Evolutionary conservation across 495 filamentous ascomycete genomes (phyloP).

Genomic region (Penicillium dipodomyicola): DNA sequence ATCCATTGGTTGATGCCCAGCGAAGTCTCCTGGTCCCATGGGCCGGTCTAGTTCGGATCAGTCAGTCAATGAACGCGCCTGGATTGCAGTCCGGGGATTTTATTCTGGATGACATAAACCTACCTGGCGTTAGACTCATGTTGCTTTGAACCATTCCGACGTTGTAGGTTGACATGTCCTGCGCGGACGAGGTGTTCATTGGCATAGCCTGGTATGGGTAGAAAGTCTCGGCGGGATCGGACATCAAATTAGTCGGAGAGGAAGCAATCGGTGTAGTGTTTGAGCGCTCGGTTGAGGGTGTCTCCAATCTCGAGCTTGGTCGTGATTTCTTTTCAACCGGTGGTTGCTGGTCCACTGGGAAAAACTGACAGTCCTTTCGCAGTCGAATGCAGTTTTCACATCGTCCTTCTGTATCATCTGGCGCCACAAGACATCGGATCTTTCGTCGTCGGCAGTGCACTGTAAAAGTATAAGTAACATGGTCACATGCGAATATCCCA

Average conservation of each 20-base stretch:
- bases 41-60: slow-evolving; percentile 23
- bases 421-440: slow-evolving; percentile 83
- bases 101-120: slow-evolving; percentile 9
- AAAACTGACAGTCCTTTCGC: slow-evolving; percentile 95
- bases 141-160: slow-evolving; percentile 31
- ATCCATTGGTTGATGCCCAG: slow-evolving; percentile 35
- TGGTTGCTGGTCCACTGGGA: slow-evolving; percentile 83
- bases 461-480: slow-evolving; percentile 37
- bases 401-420: slow-evolving; percentile 74
- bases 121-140: slow-evolving; percentile 42
- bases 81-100: background rate
- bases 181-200: slow-evolving; percentile 32
- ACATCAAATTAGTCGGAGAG: slow-evolving; percentile 34
- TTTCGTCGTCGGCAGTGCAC: slow-evolving; percentile 94
- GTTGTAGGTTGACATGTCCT: slow-evolving; percentile 38
- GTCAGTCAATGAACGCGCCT: background rate
- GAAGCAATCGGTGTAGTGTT: slow-evolving; percentile 43
- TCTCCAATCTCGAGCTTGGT: slow-evolving; percentile 43
- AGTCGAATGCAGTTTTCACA: slow-evolving; percentile 95
- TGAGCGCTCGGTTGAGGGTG: slow-evolving; percentile 41
- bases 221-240: slow-evolving; percentile 40
- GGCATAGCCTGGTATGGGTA: slow-evolving; percentile 44
- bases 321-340: slow-evolving; percentile 54
- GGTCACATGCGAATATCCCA: slow-evolving; percentile 1
- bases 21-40: slow-evolving; percentile 32